Evolutionary conservation across 2,329 filamentous ascomycete genomes (phyloP).

Genomic region (Lojkania enalia): DNA sequence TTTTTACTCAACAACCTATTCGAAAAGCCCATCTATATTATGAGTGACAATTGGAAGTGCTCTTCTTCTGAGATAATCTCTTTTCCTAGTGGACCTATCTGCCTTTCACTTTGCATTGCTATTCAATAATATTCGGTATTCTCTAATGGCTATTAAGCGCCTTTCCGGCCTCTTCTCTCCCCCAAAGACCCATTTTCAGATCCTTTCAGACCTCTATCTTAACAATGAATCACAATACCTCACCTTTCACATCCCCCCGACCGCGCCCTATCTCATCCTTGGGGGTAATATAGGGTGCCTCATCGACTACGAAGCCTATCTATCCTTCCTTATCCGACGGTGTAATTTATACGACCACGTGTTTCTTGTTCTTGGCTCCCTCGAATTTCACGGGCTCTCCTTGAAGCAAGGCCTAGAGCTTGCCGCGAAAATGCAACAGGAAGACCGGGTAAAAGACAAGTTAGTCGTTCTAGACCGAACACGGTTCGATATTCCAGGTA

Average conservation of each 20-base stretch:
- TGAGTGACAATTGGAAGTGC: too few relatives aligned
- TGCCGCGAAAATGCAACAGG: constrained; percentile 31
- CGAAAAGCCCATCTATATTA: too few relatives aligned
- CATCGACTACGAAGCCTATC: constrained; percentile 35
- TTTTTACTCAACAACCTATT: too few relatives aligned
- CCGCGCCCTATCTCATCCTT: constrained; percentile 33
- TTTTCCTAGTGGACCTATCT: too few relatives aligned
- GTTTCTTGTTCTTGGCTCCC: constrained; percentile 31
- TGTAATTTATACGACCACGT: constrained; percentile 36
- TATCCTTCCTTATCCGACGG: constrained; percentile 33
- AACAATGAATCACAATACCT: constrained; percentile 35
- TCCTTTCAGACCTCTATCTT: constrained; percentile 39
- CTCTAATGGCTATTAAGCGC: too few relatives aligned
- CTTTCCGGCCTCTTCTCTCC: constrained; percentile 29
- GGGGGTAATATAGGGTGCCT: constrained; percentile 38
- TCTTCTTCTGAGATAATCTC: too few relatives aligned
- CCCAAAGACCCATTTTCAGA: constrained; percentile 31
- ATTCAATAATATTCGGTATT: too few relatives aligned
- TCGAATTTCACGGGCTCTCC: constrained; percentile 33
- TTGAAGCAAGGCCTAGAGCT: constrained; percentile 31
- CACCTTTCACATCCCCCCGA: constrained; percentile 35
- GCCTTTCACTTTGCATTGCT: too few relatives aligned
- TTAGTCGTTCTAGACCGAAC: constrained; percentile 52
- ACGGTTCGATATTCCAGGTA: constrained; percentile 46
- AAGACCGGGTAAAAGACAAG: constrained; percentile 34